phyloP scores from a whole-genome alignment of 2,329 filamentous ascomycete genomes.

The Verticillium longisporum region DNA sequence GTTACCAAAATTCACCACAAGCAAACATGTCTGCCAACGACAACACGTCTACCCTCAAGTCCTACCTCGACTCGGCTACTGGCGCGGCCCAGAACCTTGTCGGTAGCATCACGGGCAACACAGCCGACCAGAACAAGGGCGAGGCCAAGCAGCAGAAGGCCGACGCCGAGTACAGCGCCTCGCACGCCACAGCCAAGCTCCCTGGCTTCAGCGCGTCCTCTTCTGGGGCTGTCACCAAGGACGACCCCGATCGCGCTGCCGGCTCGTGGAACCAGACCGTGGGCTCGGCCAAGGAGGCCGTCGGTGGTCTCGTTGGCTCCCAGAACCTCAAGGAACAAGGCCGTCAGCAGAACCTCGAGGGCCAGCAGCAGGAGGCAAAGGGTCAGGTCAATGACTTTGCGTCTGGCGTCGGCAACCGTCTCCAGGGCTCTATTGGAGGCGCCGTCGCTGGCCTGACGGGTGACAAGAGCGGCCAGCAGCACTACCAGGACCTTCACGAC shows the following conservation, averaged over 20 bases:
- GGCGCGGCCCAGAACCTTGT: slow-evolving; percentile 67
- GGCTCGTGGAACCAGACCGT: slow-evolving; percentile 85
- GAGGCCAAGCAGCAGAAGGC: slow-evolving; percentile 59
- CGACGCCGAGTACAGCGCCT: slow-evolving; percentile 62
- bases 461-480: slow-evolving; percentile 56
- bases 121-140: slow-evolving; percentile 58
- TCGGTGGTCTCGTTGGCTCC: slow-evolving; percentile 67
- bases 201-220: slow-evolving; percentile 65
- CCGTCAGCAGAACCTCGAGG: slow-evolving; percentile 69
- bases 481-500: slow-evolving; percentile 66
- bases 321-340: slow-evolving; percentile 66
- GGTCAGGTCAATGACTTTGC: slow-evolving; percentile 74
- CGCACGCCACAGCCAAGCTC: slow-evolving; percentile 67
- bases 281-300: slow-evolving; percentile 75
- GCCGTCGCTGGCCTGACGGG: slow-evolving; percentile 68
- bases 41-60: slow-evolving; percentile 68
- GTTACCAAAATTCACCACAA: neutral
- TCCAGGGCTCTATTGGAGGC: slow-evolving; percentile 63
- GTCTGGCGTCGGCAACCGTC: slow-evolving; percentile 59
- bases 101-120: slow-evolving; percentile 67
- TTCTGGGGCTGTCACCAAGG: slow-evolving; percentile 62
- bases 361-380: slow-evolving; percentile 74
- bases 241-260: slow-evolving; percentile 63
- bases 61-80: slow-evolving; percentile 65
- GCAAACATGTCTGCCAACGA: slow-evolving; percentile 11